A percentile compares a stretch with the other conserved stretches of the same genome.
Conservation (phyloP, 2,329 filamentous ascomycete genomes). For the Sarocladiaceae sp. region DNA sequence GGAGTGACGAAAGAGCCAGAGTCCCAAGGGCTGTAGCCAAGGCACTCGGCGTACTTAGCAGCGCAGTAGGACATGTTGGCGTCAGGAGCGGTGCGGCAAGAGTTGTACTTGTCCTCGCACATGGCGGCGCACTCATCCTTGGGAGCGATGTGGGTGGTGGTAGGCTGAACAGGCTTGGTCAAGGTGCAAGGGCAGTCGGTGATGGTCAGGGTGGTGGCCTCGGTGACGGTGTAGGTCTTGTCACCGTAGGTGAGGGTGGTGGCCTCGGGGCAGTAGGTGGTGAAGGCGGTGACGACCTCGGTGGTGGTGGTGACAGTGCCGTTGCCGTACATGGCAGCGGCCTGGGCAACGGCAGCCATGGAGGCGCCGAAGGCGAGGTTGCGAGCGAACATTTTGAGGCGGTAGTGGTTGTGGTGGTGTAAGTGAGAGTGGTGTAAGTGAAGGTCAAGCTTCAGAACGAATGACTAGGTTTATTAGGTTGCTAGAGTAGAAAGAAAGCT, state of each 20-base stretch:
- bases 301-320: slow-evolving; percentile 29
- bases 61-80: background rate
- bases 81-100: background rate
- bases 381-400: background rate
- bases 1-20: slow-evolving; percentile 38
- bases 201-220: slow-evolving; percentile 48
- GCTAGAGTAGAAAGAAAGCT: too few relatives aligned
- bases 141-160: background rate
- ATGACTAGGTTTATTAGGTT: too few relatives aligned
- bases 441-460: too few relatives aligned
- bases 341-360: background rate
- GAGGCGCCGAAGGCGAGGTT: background rate
- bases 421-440: too few relatives aligned
- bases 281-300: slow-evolving; percentile 49
- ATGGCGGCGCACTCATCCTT: slow-evolving; percentile 14
- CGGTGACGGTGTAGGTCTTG: slow-evolving; percentile 29
- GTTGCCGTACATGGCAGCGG: slow-evolving; percentile 41
- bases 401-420: too few relatives aligned
- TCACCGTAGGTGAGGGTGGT: background rate
- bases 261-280: slow-evolving; percentile 29
- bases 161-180: slow-evolving; percentile 16
- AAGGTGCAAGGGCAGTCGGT: slow-evolving; percentile 47
- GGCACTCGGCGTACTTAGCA: background rate
- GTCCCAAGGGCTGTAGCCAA: background rate
- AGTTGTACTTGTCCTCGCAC: slow-evolving; percentile 7